Percentiles rank a stretch among this genome's conserved stretches.
Evolutionary conservation across 345 rosid species (phyloP).

Genomic region (Gossypium rotundifolium): DNA sequence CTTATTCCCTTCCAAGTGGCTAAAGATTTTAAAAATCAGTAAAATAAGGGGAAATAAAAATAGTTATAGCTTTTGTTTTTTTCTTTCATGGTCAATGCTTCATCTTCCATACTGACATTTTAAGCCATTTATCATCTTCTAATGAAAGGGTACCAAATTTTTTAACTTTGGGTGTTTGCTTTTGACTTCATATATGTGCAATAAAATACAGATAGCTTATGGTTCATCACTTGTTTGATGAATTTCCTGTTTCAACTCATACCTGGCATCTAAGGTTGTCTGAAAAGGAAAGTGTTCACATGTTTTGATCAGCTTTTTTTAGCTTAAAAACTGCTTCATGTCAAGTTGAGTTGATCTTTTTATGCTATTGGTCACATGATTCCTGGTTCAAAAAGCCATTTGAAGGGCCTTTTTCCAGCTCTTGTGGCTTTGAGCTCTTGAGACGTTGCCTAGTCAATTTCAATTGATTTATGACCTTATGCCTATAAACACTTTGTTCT

Average conservation of each 20-base stretch:
- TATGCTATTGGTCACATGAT: conserved; percentile 20
- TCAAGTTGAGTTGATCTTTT: conserved; percentile 15
- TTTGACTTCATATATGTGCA: neutral
- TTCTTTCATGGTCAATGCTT: neutral
- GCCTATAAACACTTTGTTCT: neutral
- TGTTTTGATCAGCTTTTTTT: conserved; percentile 22
- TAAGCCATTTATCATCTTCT: neutral
- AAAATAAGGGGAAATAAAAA: neutral
- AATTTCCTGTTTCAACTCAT: conserved; percentile 3
- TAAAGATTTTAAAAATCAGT: neutral
- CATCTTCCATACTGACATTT: neutral
- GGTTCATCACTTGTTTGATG: neutral
- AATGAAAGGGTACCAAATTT: neutral
- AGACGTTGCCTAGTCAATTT: neutral
- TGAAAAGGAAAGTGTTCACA: conserved; percentile 13
- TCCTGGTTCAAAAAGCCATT: conserved; percentile 17
- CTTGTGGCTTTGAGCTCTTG: conserved; percentile 7
- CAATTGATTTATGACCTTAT: neutral
- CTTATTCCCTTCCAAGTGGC: conserved; percentile 13
- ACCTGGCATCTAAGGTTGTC: neutral
- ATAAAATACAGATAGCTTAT: neutral
- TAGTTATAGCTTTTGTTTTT: neutral
- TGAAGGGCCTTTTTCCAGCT: conserved; percentile 1
- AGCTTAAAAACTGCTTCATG: conserved; percentile 8
- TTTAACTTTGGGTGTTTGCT: conserved; percentile 6